Evolutionary conservation across 495 filamentous ascomycete genomes (phyloP), one percentile per base, ranked within the genome.

Genomic region (Staphylotrichum longicolle): DNA sequence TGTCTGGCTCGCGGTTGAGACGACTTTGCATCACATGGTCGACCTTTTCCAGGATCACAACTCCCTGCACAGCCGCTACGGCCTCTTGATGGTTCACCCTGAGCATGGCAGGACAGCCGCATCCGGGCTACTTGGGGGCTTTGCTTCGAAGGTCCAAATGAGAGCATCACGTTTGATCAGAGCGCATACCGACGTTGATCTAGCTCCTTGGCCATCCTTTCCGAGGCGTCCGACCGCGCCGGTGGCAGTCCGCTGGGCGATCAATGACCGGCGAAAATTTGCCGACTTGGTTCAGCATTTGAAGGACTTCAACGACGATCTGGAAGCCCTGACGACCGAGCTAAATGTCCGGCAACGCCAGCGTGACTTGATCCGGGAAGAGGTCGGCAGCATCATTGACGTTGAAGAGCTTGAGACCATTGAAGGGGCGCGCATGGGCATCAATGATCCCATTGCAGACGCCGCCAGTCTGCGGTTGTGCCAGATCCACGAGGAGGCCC

Each of bases 291-390:
- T 58, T 5, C 32, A 40, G n/a, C 44, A 58, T n/a, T 27, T 58
- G 32, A 47, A 49, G 14, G 44, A 58, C 45, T 49, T 58, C 15
- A 58, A 40, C 45, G 56, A 58, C n/a, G 44, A 50, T 9, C 44
- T 58, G 5, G 56, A 58, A 14, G 32, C 11, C 14, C 7, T 54
- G 2, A 41, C 51, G 6, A 27, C 14, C 1, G 37, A 41, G 8
- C 12, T 54, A 0, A 30, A 30, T 10, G 51, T 54, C n/a, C 34
- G 1, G 2, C 34, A 41, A 3, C 35, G 51, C 2, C 51, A 54
- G 30, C 34, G 37, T 4, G 34, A 54, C 0, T 8, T 54, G 14
- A 41, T 54, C 51, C 51, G 35, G 8, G 37, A 20, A 9, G 34
- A 54, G 35, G 51, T 54, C 8, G 51, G 20, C 4, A 20, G 3